Conservation (phyloP, 371 early-diverging fungal genomes). For the Actinomucor elegans region DNA sequence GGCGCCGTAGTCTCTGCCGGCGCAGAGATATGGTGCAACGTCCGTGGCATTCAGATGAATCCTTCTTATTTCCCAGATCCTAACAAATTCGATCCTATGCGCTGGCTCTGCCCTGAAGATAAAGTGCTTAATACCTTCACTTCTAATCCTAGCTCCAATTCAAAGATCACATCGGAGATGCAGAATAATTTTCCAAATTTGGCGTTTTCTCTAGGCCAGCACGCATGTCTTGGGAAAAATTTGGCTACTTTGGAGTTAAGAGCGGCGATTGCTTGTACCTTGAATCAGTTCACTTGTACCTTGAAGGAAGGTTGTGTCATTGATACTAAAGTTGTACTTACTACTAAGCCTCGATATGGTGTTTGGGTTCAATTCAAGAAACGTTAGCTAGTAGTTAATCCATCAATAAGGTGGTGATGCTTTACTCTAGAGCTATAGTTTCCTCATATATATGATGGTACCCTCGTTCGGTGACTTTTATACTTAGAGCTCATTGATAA, state of each 20-base stretch:
- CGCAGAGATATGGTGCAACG: slow-evolving; percentile 50
- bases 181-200: slow-evolving; percentile 51
- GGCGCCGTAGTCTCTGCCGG: slow-evolving; percentile 39
- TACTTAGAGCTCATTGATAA: too few relatives aligned
- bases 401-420: too few relatives aligned
- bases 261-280: slow-evolving; percentile 37
- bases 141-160: neutral
- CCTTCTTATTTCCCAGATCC: slow-evolving; percentile 43
- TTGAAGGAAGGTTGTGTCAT: slow-evolving; percentile 33
- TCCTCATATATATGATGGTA: too few relatives aligned
- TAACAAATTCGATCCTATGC: slow-evolving; percentile 34
- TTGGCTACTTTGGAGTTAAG: slow-evolving; percentile 47
- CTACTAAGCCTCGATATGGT: slow-evolving; percentile 47
- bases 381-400: too few relatives aligned
- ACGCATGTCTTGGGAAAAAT: slow-evolving; percentile 49
- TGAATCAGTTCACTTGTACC: slow-evolving; percentile 36
- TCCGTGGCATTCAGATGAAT: slow-evolving; percentile 52
- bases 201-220: slow-evolving; percentile 44
- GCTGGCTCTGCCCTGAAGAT: slow-evolving; percentile 34
- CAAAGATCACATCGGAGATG: slow-evolving; percentile 19
- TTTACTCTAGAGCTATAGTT: too few relatives aligned
- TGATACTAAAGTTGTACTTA: slow-evolving; percentile 46
- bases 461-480: too few relatives aligned
- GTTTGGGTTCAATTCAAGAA: slow-evolving; percentile 41
- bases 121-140: slow-evolving; percentile 2